These are phyloP conservation scores for Postia placenta DNA, from an alignment of 768 basidiomycete species.

Conservation along the genomic window DNA sequence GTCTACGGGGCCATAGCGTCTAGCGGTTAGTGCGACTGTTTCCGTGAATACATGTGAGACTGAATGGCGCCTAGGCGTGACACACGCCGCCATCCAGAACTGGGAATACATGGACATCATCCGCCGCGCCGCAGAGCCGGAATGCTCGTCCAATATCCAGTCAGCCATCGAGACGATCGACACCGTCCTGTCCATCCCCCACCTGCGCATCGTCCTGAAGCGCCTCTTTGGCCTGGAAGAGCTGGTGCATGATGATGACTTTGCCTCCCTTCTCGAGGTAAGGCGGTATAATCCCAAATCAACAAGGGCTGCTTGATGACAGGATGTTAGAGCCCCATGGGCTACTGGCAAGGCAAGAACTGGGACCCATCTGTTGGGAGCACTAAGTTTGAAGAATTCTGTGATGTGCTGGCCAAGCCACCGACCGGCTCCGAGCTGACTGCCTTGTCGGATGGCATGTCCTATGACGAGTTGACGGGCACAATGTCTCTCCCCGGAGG, in stretches of 20 bases:
- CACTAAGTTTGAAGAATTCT: slow-evolving; percentile 64
- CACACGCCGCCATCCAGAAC: slow-evolving; percentile 73
- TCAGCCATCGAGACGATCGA: slow-evolving; percentile 59
- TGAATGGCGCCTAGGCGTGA: slow-evolving; percentile 64
- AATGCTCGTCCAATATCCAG: slow-evolving; percentile 54
- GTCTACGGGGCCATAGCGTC: slow-evolving; percentile 88
- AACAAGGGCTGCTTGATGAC: background rate
- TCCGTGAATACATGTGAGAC: background rate
- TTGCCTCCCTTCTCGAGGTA: slow-evolving; percentile 63
- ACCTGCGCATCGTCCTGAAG: slow-evolving; percentile 52
- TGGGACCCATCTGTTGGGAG: slow-evolving; percentile 77
- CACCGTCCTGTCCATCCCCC: slow-evolving; percentile 39
- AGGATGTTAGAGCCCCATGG: slow-evolving; percentile 46
- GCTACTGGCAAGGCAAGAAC: slow-evolving; percentile 75
- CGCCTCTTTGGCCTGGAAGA: slow-evolving; percentile 67
- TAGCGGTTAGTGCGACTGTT: slow-evolving; percentile 51
- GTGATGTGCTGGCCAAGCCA: slow-evolving; percentile 46
- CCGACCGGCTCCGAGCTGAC: slow-evolving; percentile 22
- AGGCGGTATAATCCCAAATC: slow-evolving; percentile 7
- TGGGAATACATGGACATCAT: slow-evolving; percentile 91
- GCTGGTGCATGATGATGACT: slow-evolving; percentile 71
- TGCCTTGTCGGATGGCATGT: slow-evolving; percentile 15
- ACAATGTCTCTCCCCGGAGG: slow-evolving; percentile 41
- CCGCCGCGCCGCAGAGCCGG: slow-evolving; percentile 57
- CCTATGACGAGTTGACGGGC: slow-evolving; percentile 44